phyloP scores from a whole-genome alignment of 768 basidiomycete species.

The Phanerochaete carnosa region DNA sequence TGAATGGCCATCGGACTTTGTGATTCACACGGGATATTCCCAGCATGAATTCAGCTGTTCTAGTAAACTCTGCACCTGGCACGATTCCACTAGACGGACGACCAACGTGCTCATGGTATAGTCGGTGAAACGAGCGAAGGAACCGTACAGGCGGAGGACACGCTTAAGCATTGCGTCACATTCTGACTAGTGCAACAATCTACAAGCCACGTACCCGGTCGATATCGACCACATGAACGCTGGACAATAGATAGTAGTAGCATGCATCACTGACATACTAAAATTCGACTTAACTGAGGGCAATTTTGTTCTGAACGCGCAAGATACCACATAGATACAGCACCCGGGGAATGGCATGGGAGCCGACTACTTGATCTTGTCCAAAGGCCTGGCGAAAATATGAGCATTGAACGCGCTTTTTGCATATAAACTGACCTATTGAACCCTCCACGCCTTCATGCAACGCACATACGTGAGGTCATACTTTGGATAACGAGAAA shows the following conservation, averaged over 20 bases:
- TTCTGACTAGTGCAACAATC: too few relatives aligned
- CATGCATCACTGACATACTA: neutral
- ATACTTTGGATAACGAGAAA: constrained; percentile 17
- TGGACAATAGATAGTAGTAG: constrained; percentile 2
- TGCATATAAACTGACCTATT: constrained; percentile 52
- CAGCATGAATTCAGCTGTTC: neutral
- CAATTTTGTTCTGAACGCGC: neutral
- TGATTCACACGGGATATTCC: constrained; percentile 6
- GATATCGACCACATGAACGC: neutral
- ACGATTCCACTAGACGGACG: neutral
- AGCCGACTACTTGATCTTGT: constrained; percentile 85
- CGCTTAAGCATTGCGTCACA: too few relatives aligned
- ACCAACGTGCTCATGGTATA: neutral
- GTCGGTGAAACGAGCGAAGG: too few relatives aligned
- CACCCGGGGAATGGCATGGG: neutral
- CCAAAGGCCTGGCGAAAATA: constrained; percentile 65
- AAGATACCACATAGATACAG: neutral
- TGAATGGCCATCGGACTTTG: constrained; percentile 25
- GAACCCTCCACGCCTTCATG: constrained; percentile 64
- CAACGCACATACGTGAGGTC: constrained; percentile 30
- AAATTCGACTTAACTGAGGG: constrained; percentile 18
- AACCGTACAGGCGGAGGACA: too few relatives aligned
- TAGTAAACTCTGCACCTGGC: neutral
- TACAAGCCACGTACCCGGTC: too few relatives aligned
- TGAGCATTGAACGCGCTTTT: neutral